Conservation (phyloP, 192 early-diverging fungal species). For the Entophlyctis luteolus region DNA sequence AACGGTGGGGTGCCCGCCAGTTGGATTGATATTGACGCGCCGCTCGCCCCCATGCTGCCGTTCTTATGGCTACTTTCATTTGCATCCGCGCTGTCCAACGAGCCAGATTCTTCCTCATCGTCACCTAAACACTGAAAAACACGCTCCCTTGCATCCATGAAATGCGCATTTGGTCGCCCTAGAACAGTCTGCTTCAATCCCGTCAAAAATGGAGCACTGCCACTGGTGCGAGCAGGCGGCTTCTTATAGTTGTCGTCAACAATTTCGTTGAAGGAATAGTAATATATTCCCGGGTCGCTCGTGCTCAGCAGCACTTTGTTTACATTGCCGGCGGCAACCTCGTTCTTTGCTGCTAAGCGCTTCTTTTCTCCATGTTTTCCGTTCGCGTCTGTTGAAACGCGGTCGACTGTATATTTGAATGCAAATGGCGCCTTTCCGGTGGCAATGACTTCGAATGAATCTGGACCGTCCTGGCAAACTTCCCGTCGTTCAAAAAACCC, state of each 20-base stretch:
- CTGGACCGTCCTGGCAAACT: conserved; percentile 31
- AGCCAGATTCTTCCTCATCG: conserved; percentile 26
- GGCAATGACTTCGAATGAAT: conserved; percentile 32
- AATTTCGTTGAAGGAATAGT: conserved; percentile 33
- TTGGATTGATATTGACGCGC: conserved; percentile 24
- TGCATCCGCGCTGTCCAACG: no score
- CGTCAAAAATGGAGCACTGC: not conserved
- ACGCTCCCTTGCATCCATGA: conserved; percentile 29
- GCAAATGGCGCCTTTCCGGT: conserved; percentile 22
- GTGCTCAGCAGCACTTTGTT: conserved; percentile 26
- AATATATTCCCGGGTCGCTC: no score
- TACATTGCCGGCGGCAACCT: conserved; percentile 13
- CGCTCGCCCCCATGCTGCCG: no score
- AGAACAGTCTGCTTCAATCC: conserved; percentile 33
- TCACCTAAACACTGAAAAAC: conserved; percentile 40
- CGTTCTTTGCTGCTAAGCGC: not conserved
- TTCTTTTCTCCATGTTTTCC: not conserved
- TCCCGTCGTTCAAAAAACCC: not conserved
- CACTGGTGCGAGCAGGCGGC: not conserved
- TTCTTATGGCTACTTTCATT: no score
- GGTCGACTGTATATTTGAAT: not conserved
- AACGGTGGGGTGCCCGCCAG: conserved; percentile 42
- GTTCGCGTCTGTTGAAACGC: no score
- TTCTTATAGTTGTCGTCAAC: conserved; percentile 46
- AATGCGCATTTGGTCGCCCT: conserved; percentile 35